Evolutionary conservation across 2,329 filamentous ascomycete genomes (phyloP).

Genomic region (Hypomyces rosellus): DNA sequence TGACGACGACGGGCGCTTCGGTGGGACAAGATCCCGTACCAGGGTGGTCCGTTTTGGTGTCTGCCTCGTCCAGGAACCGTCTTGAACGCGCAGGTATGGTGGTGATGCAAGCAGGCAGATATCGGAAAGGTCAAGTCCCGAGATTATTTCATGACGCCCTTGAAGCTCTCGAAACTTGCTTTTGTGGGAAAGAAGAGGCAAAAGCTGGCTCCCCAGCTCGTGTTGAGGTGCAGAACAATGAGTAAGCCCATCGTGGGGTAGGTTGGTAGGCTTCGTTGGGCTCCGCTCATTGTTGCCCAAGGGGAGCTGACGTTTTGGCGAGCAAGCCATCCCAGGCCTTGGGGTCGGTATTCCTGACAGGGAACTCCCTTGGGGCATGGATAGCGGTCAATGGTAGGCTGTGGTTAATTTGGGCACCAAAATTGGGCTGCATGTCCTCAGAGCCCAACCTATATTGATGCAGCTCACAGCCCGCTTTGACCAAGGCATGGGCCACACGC

Average conservation of each 20-base stretch:
- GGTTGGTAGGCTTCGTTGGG: slow-evolving; percentile 11
- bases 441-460: slow-evolving; percentile 9
- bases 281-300: slow-evolving; percentile 13
- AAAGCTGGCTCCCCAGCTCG: slow-evolving; percentile 4
- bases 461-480: slow-evolving; percentile 7
- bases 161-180: slow-evolving; percentile 10
- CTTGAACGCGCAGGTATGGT: slow-evolving; percentile 4
- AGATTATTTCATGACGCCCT: slow-evolving; percentile 10
- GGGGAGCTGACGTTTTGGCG: slow-evolving; percentile 7
- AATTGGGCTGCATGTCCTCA: slow-evolving; percentile 9
- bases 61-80: neutral
- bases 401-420: slow-evolving; percentile 10
- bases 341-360: slow-evolving; percentile 1
- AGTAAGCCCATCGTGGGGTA: slow-evolving; percentile 10
- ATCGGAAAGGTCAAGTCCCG: slow-evolving; percentile 9
- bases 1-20: slow-evolving; percentile 1
- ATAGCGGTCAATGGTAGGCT: slow-evolving; percentile 7
- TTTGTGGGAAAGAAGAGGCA: slow-evolving; percentile 4
- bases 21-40: slow-evolving; percentile 11
- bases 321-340: slow-evolving; percentile 1
- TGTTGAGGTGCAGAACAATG: slow-evolving; percentile 5
- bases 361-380: neutral
- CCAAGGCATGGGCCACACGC: slow-evolving; percentile 8
- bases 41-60: slow-evolving; percentile 4
- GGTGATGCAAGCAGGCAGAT: slow-evolving; percentile 7